Percentiles rank a stretch among this genome's conserved stretches.
phyloP scores from a whole-genome alignment of 306 rosid genomes.

The Dalbergia cochinchinensis region DNA sequence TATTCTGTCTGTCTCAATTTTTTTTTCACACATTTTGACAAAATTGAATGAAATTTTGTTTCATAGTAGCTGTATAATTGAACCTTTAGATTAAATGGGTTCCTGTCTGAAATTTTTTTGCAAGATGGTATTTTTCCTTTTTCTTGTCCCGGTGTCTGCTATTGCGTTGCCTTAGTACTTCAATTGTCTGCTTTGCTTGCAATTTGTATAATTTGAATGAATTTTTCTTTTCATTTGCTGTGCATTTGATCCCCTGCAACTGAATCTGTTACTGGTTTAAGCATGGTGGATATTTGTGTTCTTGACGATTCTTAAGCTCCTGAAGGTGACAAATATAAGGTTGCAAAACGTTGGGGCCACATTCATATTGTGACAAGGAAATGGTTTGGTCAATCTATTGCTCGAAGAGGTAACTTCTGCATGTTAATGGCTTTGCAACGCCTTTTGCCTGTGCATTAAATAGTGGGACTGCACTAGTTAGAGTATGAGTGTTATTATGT shows the following conservation, averaged over 20 bases:
- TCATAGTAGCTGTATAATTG: constrained; percentile 7
- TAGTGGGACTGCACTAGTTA: constrained; percentile 28
- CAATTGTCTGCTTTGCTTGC: constrained; percentile 2
- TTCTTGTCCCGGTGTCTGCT: constrained; percentile 23
- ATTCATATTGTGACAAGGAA: constrained; percentile 77
- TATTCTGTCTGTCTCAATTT: not conserved
- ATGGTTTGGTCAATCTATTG: constrained; percentile 91
- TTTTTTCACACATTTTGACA: constrained; percentile 16
- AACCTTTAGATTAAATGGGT: constrained; percentile 22
- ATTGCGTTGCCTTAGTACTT: constrained; percentile 34
- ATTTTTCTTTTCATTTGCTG: constrained; percentile 22
- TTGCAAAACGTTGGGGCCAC: constrained; percentile 86
- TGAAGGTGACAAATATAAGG: constrained; percentile 95
- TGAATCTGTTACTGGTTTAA: constrained; percentile 20
- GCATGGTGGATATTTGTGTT: constrained; percentile 50
- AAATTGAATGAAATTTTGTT: constrained; percentile 19
- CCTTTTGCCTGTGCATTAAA: constrained; percentile 41
- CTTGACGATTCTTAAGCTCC: constrained; percentile 88
- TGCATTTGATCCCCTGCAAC: constrained; percentile 9
- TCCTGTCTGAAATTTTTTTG: not conserved
- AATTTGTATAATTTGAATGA: constrained; percentile 32
- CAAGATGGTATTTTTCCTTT: constrained; percentile 1
- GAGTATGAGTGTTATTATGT: constrained; percentile 19
- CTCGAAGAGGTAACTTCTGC: constrained; percentile 70
- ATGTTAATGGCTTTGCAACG: constrained; percentile 29